phyloP scores from a whole-genome alignment of 108 stramenopile species.

The Schizochytrium sp. region DNA sequence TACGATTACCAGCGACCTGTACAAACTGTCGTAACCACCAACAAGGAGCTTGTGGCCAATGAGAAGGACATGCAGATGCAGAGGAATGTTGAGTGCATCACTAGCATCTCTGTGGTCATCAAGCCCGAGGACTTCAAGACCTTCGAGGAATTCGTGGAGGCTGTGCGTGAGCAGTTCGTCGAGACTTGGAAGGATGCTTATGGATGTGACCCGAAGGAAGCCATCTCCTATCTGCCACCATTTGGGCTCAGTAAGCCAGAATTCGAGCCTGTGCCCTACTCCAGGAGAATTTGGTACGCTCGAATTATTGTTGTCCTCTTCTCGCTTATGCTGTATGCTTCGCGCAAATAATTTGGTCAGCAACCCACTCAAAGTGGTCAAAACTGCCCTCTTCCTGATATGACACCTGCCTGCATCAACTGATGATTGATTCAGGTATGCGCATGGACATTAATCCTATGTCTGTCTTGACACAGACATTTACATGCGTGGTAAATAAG shows the following conservation, averaged over 20 bases:
- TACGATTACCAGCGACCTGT: slow-evolving; percentile 49
- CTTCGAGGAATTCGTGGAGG: slow-evolving; percentile 45
- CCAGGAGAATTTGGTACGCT: slow-evolving; percentile 24
- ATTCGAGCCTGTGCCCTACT: neutral
- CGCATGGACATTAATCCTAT: too few species aligned
- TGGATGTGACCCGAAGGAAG: neutral
- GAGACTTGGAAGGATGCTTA: slow-evolving; percentile 48
- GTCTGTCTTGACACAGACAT: too few species aligned
- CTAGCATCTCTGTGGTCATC: slow-evolving; percentile 14
- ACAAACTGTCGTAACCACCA: slow-evolving; percentile 51
- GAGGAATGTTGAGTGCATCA: slow-evolving; percentile 39
- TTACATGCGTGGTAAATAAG: too few species aligned
- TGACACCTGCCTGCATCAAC: too few species aligned
- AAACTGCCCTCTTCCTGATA: too few species aligned
- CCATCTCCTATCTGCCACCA: slow-evolving; percentile 11
- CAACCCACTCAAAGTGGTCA: too few species aligned
- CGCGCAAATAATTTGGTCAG: neutral
- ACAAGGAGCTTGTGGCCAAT: slow-evolving; percentile 52
- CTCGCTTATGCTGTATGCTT: neutral
- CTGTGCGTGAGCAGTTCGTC: slow-evolving; percentile 19
- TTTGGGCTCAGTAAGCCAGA: slow-evolving; percentile 14
- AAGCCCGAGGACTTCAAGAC: slow-evolving; percentile 21
- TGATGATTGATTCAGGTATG: too few species aligned
- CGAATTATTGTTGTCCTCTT: slow-evolving; percentile 31
- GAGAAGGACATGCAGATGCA: slow-evolving; percentile 23